phyloP scores from a whole-genome alignment of 2,329 filamentous ascomycete species.

The Acephala macrosclerotiorum region DNA sequence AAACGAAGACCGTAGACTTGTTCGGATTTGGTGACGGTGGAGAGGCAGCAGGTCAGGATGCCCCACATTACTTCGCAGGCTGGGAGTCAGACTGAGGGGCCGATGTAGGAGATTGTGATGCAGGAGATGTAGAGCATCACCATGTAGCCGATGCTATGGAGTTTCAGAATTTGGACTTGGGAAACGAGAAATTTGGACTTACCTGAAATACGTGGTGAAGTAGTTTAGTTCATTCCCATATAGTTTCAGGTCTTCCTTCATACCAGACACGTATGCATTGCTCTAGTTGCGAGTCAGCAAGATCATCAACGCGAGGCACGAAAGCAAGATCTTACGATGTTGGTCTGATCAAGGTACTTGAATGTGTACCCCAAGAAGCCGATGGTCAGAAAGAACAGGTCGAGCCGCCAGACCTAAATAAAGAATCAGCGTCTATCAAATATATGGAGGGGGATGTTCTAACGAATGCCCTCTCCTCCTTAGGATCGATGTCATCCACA shows the following conservation, averaged over 20 bases:
- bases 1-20: constrained; percentile 15
- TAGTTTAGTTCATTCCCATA: constrained; percentile 14
- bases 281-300: neutral
- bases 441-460: neutral
- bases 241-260: constrained; percentile 14
- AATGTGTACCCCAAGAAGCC: constrained; percentile 11
- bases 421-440: neutral
- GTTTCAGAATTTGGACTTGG: neutral
- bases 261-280: constrained; percentile 14
- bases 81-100: constrained; percentile 9
- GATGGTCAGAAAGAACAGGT: constrained; percentile 7
- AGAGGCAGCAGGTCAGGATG: constrained; percentile 11
- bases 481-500: constrained; percentile 8
- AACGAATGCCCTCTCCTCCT: constrained; percentile 15
- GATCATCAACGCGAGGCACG: neutral
- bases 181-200: neutral
- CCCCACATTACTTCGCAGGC: constrained; percentile 10
- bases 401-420: constrained; percentile 9
- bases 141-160: constrained; percentile 9
- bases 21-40: neutral
- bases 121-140: constrained; percentile 12
- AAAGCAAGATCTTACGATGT: constrained; percentile 4
- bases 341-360: constrained; percentile 15
- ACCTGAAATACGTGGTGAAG: constrained; percentile 15
- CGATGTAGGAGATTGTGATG: constrained; percentile 12